Percentiles rank a stretch among this genome's conserved stretches.
Evolutionary conservation across 768 basidiomycete species (phyloP).

Genomic region (Leccinum aurantiacum): DNA sequence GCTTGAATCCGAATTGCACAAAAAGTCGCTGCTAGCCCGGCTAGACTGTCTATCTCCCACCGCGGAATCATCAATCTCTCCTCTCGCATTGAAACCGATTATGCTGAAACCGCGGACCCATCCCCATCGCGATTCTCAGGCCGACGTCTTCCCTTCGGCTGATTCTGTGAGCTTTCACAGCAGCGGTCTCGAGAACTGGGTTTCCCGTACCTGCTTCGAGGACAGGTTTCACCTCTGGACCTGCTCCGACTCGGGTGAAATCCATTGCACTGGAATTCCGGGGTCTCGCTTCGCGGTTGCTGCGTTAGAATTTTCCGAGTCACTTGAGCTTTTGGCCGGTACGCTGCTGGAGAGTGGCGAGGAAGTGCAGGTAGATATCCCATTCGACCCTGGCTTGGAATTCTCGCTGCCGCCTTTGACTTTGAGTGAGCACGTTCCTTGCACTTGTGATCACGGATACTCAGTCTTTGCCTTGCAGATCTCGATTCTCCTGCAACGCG

Average conservation of each 20-base stretch:
- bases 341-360: conserved; percentile 30
- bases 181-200: conserved; percentile 64
- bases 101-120: conserved; percentile 30
- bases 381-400: conserved; percentile 19
- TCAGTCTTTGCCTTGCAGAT: conserved; percentile 22
- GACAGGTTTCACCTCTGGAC: conserved; percentile 62
- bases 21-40: conserved; percentile 48
- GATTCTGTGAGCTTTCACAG: conserved; percentile 9
- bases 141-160: conserved; percentile 19
- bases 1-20: conserved; percentile 49
- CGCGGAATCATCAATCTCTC: conserved; percentile 45
- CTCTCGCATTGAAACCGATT: conserved; percentile 39
- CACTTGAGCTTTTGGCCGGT: conserved; percentile 64
- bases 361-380: conserved; percentile 7
- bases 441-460: neutral
- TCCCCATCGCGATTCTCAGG: conserved; percentile 38
- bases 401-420: conserved; percentile 18
- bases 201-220: conserved; percentile 73
- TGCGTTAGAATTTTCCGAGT: conserved; percentile 68
- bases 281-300: conserved; percentile 61
- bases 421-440: conserved; percentile 18
- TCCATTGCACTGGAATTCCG: conserved; percentile 40
- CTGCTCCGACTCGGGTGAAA: conserved; percentile 38
- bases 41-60: conserved; percentile 41
- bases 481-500: conserved; percentile 20